These are phyloP conservation scores for Ophiostoma australiae DNA, from an alignment of 2,329 filamentous ascomycete species.

Conservation along the genomic window DNA sequence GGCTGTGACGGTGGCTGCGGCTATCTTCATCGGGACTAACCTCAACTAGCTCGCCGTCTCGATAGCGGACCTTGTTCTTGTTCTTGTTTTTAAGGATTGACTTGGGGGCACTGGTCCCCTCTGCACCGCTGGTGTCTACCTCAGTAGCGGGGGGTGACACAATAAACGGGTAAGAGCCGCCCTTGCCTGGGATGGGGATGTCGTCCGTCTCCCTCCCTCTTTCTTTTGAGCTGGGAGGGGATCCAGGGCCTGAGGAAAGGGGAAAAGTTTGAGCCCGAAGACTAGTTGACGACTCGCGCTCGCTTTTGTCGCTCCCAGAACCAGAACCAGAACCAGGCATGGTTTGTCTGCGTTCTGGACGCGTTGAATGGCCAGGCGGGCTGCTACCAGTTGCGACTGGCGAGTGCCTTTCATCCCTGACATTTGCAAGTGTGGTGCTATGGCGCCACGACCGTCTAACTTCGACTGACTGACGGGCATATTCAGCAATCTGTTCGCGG, in stretches of 20 bases:
- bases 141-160: conserved; percentile 34
- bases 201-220: neutral
- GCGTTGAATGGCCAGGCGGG: neutral
- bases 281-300: neutral
- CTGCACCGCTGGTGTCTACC: conserved; percentile 31
- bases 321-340: conserved; percentile 26
- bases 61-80: conserved; percentile 52
- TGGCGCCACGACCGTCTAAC: conserved; percentile 36
- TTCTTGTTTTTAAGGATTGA: conserved; percentile 60
- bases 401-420: neutral
- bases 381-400: neutral
- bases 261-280: conserved; percentile 22
- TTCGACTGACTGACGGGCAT: conserved; percentile 46
- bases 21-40: conserved; percentile 35
- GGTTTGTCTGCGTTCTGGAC: conserved; percentile 9
- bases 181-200: conserved; percentile 4
- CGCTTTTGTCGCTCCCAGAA: conserved; percentile 20
- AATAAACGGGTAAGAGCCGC: conserved; percentile 39
- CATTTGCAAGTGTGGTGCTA: neutral
- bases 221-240: neutral
- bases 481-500: conserved; percentile 48
- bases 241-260: neutral
- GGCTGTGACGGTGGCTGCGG: neutral
- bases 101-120: conserved; percentile 42
- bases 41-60: conserved; percentile 44